phyloP scores from a whole-genome alignment of 2,329 filamentous ascomycete genomes.

The Phaeophleospora eucalypticola region DNA sequence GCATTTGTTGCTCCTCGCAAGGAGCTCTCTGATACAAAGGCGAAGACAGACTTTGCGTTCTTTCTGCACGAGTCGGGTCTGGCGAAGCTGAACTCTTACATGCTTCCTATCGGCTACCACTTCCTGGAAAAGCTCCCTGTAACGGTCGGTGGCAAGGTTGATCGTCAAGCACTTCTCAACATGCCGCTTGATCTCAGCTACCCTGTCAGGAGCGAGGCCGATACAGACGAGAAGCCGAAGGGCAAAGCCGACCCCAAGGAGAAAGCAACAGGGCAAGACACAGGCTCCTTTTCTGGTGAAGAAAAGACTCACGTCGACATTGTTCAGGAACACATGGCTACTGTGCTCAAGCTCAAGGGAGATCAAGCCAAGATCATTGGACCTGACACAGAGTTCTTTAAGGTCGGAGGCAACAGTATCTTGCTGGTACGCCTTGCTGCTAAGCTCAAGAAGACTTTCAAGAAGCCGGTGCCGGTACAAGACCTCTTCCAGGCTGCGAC shows the following conservation, averaged over 20 bases:
- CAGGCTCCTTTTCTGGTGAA: neutral
- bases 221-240: neutral
- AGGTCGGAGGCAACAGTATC: slow-evolving; percentile 4
- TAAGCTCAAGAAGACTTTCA: slow-evolving; percentile 15
- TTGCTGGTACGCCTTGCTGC: slow-evolving; percentile 1
- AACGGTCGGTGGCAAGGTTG: slow-evolving; percentile 3
- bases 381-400: slow-evolving; percentile 2
- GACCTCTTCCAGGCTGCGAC: too few relatives aligned
- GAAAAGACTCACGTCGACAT: neutral
- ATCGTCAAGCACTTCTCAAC: slow-evolving; percentile 2
- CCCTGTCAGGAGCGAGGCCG: too few relatives aligned
- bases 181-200: too few relatives aligned
- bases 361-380: neutral
- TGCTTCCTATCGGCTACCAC: slow-evolving; percentile 5
- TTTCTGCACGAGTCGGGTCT: too few relatives aligned
- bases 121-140: slow-evolving; percentile 6
- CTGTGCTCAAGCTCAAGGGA: neutral
- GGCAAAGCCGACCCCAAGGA: too few relatives aligned
- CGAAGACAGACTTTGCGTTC: neutral
- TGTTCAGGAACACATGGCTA: neutral
- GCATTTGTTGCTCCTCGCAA: slow-evolving; percentile 29
- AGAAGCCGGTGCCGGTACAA: too few relatives aligned
- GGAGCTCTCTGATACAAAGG: neutral
- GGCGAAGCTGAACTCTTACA: slow-evolving; percentile 5
- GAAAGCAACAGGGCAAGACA: too few relatives aligned